Base-by-base conservation (phyloP, 768 basidiomycete genomes). In the Sistotremastrum niveocremeum region DNA sequence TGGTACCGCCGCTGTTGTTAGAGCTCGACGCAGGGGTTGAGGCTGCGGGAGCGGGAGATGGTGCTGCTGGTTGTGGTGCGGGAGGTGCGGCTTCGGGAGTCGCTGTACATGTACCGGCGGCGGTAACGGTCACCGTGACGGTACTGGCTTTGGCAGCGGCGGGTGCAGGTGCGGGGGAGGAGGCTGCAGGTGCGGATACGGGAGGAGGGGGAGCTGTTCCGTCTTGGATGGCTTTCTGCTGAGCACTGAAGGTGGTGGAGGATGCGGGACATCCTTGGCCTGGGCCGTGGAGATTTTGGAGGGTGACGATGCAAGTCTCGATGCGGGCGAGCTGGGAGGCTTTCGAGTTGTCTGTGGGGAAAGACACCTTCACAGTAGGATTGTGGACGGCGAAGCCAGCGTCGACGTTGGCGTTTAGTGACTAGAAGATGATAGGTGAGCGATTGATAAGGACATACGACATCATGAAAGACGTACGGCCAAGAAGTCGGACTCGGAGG, bases 261-360 rank as follows among this genome's bases (percentile, higher is more conserved):
- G 71, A 72, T 9, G 73, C 72, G 4, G 82, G 81, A 57, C 80
- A 84, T 9, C 81, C 84, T 4, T 68, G 59, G 36, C 82, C 84
- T 0, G 78, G 67, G 1, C 81, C 83, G 42, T 69, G 65, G 37
- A 85, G 58, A 59, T 85, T 86, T 63, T 86, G 84, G n/a, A 85
- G 63, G 5, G 83, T 79, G 35, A 81, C 70, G 7, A 76, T 55
- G 4, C 75, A 70, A 30, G 81, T 70, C 41, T 74, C 63, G 48
- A 85, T 64, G 33, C 83, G 76, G 0, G 76, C 65, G 39, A 72
- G 59, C 55, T 76, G 67, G 41, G 75, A 73, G 6, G 58, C 60
- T 46, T 65, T 68, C 5, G 73, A 75, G 51, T 67, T 63, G 52
- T 76, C 79, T 2, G 71, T 71, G 2, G 81, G 83, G 70, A 81